Evolutionary conservation across 148 eudicot species (phyloP).

Genomic region (Mesembryanthemum crystallinum): DNA sequence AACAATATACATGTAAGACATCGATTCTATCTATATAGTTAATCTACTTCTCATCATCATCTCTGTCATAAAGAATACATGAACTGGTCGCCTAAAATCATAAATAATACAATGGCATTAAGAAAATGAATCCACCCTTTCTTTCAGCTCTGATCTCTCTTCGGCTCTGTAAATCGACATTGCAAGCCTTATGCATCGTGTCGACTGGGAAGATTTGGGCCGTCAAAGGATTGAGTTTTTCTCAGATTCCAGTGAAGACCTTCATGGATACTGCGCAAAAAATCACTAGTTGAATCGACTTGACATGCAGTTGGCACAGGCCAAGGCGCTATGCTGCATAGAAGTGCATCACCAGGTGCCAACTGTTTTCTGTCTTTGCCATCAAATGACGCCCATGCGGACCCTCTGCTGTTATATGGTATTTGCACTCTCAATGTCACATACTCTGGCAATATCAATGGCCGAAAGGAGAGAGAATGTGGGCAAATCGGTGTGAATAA

Average conservation of each 20-base stretch:
- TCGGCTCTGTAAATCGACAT: not conserved
- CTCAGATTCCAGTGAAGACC: slow-evolving; percentile 97
- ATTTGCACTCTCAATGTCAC: slow-evolving; percentile 63
- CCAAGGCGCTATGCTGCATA: slow-evolving; percentile 97
- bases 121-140: not conserved
- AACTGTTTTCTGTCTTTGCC: slow-evolving; percentile 63
- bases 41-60: not conserved
- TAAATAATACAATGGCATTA: not conserved
- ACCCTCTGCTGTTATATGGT: slow-evolving; percentile 72
- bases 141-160: not conserved
- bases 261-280: slow-evolving; percentile 83
- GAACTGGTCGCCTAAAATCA: not conserved
- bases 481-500: slow-evolving; percentile 79
- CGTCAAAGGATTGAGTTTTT: slow-evolving; percentile 77
- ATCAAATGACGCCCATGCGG: slow-evolving; percentile 77
- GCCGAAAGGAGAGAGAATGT: slow-evolving; percentile 77
- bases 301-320: slow-evolving; percentile 95
- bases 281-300: slow-evolving; percentile 74
- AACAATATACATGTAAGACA: not conserved
- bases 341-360: slow-evolving; percentile 73
- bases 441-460: slow-evolving; percentile 69
- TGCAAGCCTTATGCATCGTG: not conserved
- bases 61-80: not conserved
- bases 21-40: not conserved
- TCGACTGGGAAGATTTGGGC: slow-evolving; percentile 40